Evolutionary conservation across 1,284 basidiomycete species (phyloP).

Genomic region (Gymnopus androsaceus): DNA sequence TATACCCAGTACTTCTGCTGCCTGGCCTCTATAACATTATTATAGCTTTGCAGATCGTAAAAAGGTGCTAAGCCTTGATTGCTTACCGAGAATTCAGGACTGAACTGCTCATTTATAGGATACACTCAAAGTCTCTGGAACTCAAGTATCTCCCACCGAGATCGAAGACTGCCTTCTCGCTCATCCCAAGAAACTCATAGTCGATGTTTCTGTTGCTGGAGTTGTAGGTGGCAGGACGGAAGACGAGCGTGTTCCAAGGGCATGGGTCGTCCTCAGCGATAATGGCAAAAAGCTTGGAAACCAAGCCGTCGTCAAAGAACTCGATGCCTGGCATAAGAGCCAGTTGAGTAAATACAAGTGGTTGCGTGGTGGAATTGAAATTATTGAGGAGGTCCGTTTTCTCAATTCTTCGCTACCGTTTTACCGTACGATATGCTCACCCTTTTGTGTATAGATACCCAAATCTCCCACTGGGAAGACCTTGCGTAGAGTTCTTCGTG

Average conservation of each 20-base stretch:
- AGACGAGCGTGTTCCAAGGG: constrained; percentile 69
- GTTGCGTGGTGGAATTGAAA: constrained; percentile 65
- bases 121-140: constrained; percentile 71
- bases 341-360: constrained; percentile 72
- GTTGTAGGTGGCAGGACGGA: constrained; percentile 65
- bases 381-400: constrained; percentile 54
- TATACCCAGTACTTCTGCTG: constrained; percentile 16
- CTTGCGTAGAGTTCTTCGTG: constrained; percentile 57
- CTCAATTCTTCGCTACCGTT: background rate
- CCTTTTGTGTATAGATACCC: constrained; percentile 32
- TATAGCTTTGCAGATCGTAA: constrained; percentile 59
- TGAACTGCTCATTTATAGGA: constrained; percentile 43
- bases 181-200: constrained; percentile 58
- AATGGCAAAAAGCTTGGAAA: constrained; percentile 50
- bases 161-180: constrained; percentile 63
- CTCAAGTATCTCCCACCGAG: constrained; percentile 74
- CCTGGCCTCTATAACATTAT: background rate
- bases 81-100: background rate
- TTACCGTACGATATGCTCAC: background rate
- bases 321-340: constrained; percentile 62
- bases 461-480: constrained; percentile 73
- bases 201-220: constrained; percentile 67
- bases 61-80: constrained; percentile 41
- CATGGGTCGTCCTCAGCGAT: constrained; percentile 69
- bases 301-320: constrained; percentile 40